These are phyloP conservation scores for Erysimum pusillum DNA, from an alignment of 441 rosid species.

Conservation along the genomic window DNA sequence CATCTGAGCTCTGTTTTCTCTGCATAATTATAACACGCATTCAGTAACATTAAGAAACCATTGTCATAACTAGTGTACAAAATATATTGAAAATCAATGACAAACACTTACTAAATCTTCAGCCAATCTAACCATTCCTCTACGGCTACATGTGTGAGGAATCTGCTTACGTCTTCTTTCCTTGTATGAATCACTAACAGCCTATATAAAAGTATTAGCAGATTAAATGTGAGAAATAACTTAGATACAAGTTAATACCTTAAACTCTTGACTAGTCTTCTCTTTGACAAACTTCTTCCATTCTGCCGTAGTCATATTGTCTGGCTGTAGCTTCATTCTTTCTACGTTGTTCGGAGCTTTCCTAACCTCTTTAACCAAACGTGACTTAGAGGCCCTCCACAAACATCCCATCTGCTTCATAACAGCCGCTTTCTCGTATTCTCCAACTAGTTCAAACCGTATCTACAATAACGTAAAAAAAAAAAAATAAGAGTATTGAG, in stretches of 20 bases:
- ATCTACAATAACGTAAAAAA: neutral
- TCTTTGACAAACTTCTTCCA: neutral
- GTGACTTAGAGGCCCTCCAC: neutral
- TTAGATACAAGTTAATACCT: neutral
- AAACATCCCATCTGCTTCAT: neutral
- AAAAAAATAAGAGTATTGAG: neutral
- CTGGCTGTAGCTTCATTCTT: neutral
- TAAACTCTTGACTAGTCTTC: neutral
- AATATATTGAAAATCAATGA: neutral
- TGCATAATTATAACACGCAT: neutral
- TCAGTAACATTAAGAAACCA: neutral
- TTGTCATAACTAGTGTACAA: neutral
- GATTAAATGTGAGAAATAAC: neutral
- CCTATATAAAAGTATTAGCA: neutral
- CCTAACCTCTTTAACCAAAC: neutral
- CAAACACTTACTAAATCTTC: neutral
- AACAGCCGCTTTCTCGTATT: neutral
- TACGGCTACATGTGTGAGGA: neutral
- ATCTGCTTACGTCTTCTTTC: neutral
- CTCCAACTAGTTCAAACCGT: neutral
- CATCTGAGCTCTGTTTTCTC: neutral
- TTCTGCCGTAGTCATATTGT: neutral
- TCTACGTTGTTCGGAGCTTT: neutral
- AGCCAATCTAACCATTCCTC: constrained; percentile 8
- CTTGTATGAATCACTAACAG: constrained; percentile 5